phyloP scores from a whole-genome alignment of 2,329 filamentous ascomycete species.

The Parastagonospora nodorum region DNA sequence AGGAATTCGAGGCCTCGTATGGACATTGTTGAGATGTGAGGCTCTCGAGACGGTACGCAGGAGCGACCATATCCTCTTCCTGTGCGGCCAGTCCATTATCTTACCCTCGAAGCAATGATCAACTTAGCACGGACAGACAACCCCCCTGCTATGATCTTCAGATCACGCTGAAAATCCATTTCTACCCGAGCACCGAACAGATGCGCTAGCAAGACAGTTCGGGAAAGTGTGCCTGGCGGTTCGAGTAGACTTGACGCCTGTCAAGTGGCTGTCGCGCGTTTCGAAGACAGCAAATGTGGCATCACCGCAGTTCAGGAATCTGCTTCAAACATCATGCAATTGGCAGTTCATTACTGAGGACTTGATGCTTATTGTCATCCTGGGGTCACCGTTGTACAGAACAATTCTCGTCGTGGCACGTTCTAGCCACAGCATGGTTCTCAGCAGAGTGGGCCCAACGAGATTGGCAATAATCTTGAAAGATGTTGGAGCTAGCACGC shows the following conservation, averaged over 20 bases:
- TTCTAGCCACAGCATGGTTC: conserved; percentile 1
- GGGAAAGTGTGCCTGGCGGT: neutral
- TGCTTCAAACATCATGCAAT: neutral
- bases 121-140: neutral
- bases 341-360: neutral
- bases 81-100: too few relatives aligned
- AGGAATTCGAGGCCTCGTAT: neutral
- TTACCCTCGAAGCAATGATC: too few relatives aligned
- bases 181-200: neutral
- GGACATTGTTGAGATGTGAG: neutral
- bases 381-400: neutral
- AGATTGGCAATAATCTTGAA: conserved; percentile 21
- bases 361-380: neutral
- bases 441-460: conserved; percentile 9
- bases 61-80: too few relatives aligned
- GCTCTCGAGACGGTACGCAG: neutral
- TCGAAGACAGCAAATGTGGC: neutral
- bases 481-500: conserved; percentile 2
- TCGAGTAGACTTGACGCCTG: neutral
- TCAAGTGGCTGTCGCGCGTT: too few relatives aligned
- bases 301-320: neutral
- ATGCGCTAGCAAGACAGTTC: neutral
- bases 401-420: conserved; percentile 4
- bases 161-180: neutral
- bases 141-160: neutral